These are phyloP conservation scores for Trichoderma gracile DNA, from an alignment of 2,329 filamentous ascomycete species.

Conservation along the genomic window DNA sequence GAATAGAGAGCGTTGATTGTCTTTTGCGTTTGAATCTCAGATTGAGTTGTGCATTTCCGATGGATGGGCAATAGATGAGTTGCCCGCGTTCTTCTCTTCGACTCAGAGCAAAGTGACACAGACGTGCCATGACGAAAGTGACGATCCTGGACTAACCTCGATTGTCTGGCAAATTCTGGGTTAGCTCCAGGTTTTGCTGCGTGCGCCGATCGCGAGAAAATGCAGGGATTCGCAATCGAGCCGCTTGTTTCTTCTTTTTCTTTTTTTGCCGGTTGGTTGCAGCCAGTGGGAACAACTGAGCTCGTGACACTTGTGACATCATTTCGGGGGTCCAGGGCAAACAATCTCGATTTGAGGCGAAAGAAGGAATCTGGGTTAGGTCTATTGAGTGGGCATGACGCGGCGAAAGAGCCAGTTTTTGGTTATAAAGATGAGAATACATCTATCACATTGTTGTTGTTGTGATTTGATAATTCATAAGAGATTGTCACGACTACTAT, in stretches of 20 bases:
- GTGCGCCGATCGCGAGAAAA: constrained; percentile 15
- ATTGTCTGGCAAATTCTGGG: neutral
- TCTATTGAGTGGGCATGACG: neutral
- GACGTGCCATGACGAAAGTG: constrained; percentile 20
- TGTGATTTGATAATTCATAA: too few species aligned
- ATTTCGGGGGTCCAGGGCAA: neutral
- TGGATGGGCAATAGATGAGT: too few species aligned
- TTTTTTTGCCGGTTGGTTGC: constrained; percentile 6
- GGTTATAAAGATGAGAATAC: too few species aligned
- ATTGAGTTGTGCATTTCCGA: too few species aligned
- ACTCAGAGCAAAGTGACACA: neutral
- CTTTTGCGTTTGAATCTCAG: too few species aligned
- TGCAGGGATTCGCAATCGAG: constrained; percentile 20
- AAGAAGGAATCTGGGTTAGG: too few species aligned
- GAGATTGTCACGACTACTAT: too few species aligned
- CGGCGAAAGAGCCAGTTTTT: neutral
- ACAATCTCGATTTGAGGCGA: neutral
- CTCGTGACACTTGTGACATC: constrained; percentile 18
- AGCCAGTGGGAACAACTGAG: constrained; percentile 13
- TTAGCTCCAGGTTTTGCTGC: neutral
- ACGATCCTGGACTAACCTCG: too few species aligned
- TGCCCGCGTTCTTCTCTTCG: too few species aligned
- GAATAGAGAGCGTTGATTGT: neutral
- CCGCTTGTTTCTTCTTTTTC: neutral
- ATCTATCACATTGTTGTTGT: too few species aligned